Conservation (phyloP, 2,329 filamentous ascomycete genomes). For the Sporothrix brunneoviolacea region DNA sequence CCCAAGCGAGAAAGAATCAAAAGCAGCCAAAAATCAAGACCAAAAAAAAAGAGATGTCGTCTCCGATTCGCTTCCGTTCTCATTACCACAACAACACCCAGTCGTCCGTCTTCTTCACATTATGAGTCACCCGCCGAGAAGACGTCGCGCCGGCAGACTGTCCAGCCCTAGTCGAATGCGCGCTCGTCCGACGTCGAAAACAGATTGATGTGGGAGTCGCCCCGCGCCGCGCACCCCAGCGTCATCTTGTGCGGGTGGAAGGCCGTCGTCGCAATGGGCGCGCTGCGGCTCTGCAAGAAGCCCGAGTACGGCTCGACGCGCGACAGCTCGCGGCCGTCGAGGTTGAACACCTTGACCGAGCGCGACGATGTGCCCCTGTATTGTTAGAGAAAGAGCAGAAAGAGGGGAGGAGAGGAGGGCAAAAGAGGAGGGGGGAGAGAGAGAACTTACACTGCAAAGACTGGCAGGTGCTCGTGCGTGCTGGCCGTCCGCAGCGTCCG, state of each 20-base stretch:
- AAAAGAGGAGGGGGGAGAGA: conserved; percentile 1
- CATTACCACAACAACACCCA: no score
- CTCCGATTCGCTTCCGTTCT: no score
- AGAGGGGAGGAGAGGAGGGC: background rate
- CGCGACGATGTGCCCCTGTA: conserved; percentile 79
- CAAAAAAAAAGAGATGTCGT: no score
- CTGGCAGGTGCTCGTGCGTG: conserved; percentile 92
- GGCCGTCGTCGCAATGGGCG: conserved; percentile 79
- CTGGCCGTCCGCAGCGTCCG: conserved; percentile 78
- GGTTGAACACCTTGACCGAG: conserved; percentile 86
- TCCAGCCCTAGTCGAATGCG: conserved; percentile 10
- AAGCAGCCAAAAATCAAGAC: background rate
- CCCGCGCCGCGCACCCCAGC: conserved; percentile 76
- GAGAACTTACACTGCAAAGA: conserved; percentile 80
- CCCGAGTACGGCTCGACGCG: conserved; percentile 84
- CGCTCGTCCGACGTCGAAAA: conserved; percentile 53
- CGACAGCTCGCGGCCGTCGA: conserved; percentile 71
- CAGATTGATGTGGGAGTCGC: conserved; percentile 85
- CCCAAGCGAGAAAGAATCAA: no score
- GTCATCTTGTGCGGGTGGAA: conserved; percentile 95
- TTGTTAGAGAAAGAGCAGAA: conserved; percentile 5
- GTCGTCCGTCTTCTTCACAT: no score
- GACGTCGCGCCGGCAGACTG: no score
- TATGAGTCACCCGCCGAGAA: no score
- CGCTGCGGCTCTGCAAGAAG: conserved; percentile 72